Conservation (phyloP, 805 yeast genomes). For the Hanseniaspora lindneri region DNA sequence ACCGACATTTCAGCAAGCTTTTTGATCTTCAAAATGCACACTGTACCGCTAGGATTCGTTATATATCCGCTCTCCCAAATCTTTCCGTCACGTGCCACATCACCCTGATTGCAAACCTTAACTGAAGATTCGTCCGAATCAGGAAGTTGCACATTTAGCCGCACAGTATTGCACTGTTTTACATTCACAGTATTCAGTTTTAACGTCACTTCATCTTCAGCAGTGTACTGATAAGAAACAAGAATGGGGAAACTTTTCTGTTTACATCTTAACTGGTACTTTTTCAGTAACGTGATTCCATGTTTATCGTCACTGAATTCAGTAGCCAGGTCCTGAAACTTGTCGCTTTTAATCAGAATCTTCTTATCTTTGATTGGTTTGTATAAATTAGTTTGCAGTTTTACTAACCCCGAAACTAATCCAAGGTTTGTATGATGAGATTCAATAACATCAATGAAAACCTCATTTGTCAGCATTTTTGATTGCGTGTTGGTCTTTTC, state of each 20-base stretch:
- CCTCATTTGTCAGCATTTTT: conserved; percentile 5
- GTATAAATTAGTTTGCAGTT: conserved; percentile 4
- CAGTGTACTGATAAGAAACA: conserved; percentile 8
- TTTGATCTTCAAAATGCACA: conserved; percentile 7
- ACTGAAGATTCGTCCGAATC: not conserved
- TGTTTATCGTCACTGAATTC: conserved; percentile 3
- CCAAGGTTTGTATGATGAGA: not conserved
- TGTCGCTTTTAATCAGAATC: conserved; percentile 4
- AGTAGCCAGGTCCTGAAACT: conserved; percentile 6
- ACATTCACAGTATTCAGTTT: conserved; percentile 9
- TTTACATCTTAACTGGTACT: not conserved
- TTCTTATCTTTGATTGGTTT: not conserved
- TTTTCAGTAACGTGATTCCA: conserved; percentile 8
- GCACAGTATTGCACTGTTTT: not conserved
- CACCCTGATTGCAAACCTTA: conserved; percentile 10
- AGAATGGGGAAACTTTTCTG: not conserved
- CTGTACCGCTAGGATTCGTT: not conserved
- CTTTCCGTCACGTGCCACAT: not conserved
- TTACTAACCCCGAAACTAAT: not conserved
- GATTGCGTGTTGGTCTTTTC: conserved; percentile 5
- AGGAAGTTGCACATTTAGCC: not conserved
- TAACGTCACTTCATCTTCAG: conserved; percentile 2
- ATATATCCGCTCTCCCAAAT: conserved; percentile 3
- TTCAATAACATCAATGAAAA: conserved; percentile 13
- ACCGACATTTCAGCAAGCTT: not conserved